Base-by-base conservation (phyloP, 2,329 filamentous ascomycete species). In the Aureobasidium mangrovei region DNA sequence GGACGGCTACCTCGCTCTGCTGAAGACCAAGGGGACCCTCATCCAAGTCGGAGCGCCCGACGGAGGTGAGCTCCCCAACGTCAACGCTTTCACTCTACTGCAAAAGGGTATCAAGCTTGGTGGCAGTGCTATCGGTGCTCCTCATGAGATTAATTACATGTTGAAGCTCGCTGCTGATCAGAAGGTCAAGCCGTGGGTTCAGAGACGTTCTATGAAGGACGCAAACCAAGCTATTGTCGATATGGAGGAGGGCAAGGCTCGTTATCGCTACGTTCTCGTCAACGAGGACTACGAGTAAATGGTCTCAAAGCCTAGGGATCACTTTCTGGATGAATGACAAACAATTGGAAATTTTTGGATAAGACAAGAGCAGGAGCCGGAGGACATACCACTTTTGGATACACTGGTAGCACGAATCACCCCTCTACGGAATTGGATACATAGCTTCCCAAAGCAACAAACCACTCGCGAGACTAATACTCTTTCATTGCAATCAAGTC, bases 101-200 rank as follows among this genome's bases (percentile, higher is more conserved):
- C 64, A 64, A 40, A 82, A 80, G 61, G 73, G 77, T 1, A 67
- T 65, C 44, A 73, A 68, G 57, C 64, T 75, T 53, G 70, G 68
- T 9, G 73, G 73, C 4, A 70, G 66, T 49, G 63, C 69, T 56
- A 72, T 81, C 56, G 79, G 79, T 3, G 69, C 72, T 4, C 80
- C 80, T 0, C 63, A 64, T 36, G 78, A 84, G 59, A 83, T 84
- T 57, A 65, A 71, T 49, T 76, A 81, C 59, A 84, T 85, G 81
- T 60, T 85, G 52, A 60, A 76, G 56, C 73, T 85, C 54, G 81
- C 78, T 7, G 79, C 73, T 0, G 74, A 81, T 53, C 77, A 82
- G 67, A 72, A 74, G 3, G 69, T 85, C 28, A 73, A 76, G 66
- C 74, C 80, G 2, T 80, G 78, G 76, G 77, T 88, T 38, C 79